Evolutionary conservation across 352 stramenopile species (phyloP).

Genomic region (Globisporangium spinosum): DNA sequence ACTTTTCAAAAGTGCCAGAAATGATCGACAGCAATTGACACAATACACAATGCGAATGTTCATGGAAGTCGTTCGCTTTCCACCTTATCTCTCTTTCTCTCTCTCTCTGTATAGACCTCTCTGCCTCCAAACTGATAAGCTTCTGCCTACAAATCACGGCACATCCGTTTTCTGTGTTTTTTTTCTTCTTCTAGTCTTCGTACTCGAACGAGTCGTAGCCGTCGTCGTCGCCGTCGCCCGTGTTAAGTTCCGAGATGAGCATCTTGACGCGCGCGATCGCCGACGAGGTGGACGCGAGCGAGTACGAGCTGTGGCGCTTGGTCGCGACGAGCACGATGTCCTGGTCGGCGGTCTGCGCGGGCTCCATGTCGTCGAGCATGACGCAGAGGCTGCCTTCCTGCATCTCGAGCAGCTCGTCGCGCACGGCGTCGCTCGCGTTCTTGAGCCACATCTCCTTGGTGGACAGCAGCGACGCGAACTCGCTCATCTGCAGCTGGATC

Average conservation of each 20-base stretch:
- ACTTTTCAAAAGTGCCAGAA: neutral
- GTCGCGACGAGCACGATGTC: slow-evolving; percentile 60
- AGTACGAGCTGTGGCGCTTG: slow-evolving; percentile 80
- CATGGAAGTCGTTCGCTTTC: neutral
- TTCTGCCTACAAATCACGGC: neutral
- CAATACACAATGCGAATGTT: neutral
- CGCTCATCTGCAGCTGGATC: slow-evolving; percentile 51
- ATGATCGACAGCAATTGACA: neutral
- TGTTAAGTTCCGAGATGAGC: slow-evolving; percentile 67
- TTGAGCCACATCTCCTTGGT: slow-evolving; percentile 77
- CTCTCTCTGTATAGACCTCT: neutral
- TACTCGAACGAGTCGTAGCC: slow-evolving; percentile 81
- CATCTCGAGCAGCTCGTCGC: slow-evolving; percentile 45
- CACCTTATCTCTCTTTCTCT: neutral
- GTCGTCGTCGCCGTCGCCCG: slow-evolving; percentile 49
- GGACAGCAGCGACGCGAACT: slow-evolving; percentile 60
- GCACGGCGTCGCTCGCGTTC: slow-evolving; percentile 56
- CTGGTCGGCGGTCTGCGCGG: slow-evolving; percentile 64
- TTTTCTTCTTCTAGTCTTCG: slow-evolving; percentile 30
- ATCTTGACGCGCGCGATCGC: slow-evolving; percentile 69
- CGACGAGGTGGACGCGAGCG: slow-evolving; percentile 52
- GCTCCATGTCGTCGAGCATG: slow-evolving; percentile 79
- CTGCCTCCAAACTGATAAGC: neutral
- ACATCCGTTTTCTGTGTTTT: neutral
- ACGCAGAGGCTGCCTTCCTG: slow-evolving; percentile 60